Base-by-base conservation (phyloP, 176 grass and related monocot genomes). In the Saccharum officinarum region DNA sequence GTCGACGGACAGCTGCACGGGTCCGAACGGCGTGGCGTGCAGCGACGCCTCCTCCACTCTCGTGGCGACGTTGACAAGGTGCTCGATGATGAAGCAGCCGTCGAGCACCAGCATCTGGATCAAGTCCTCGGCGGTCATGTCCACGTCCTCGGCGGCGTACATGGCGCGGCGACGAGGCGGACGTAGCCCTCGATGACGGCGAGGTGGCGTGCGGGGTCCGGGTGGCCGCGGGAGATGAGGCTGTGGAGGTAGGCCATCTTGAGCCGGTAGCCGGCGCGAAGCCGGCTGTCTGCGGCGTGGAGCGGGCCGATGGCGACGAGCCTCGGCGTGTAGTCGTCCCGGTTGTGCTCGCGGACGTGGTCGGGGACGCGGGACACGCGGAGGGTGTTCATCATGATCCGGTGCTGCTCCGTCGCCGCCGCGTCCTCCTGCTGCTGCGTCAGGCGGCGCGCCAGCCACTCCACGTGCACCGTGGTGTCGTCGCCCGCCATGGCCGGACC, bases 31-130 rank as follows among this genome's bases (percentile, higher is more conserved):
- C 18, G 69, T 87, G 15, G 80, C 61, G n/a, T 91, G 80, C 2
- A 91, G 85, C 69, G 38, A 67, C 69, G 16, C 39, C 49, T 91
- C 89, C 4, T 87, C 89, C 6, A 3, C 23, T 7, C 67, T 22
- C 1, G 11, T 33, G 49, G 31, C 17, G 47, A 87, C 67, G 61
- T 91, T 91, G 33, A 80, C 23, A n/a, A 91, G 84, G 69, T 91
- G 89, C 50, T 91, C 89, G 80, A 91, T 37, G 89, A 91, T 42
- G 89, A 91, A 87, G 80, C 89, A 91, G 60, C 84, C 80, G 69
- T 91, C 84, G 31, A 91, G 89, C 17, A 91, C 89, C 74, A 91
- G 40, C 89, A 87, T 84, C 62, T 54, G 47, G 76, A 87, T 28
- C 40, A 91, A 44, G 0, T 84, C 60, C 1, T 90, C 69, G 4